A percentile compares a stretch with the other conserved stretches of the same genome.
Evolutionary conservation across 2,329 filamentous ascomycete species (phyloP).

Genomic region (Trichoderma oligosporum): DNA sequence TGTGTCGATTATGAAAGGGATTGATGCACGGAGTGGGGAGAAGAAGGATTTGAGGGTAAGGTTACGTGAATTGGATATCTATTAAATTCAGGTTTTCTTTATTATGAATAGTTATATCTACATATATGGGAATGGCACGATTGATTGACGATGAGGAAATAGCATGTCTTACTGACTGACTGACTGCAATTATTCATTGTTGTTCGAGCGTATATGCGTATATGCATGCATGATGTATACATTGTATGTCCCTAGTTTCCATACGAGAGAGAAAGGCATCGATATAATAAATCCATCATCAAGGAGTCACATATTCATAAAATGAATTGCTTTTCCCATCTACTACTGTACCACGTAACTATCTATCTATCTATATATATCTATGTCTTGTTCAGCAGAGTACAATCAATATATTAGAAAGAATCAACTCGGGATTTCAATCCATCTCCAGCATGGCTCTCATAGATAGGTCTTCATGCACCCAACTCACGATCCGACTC

Average conservation of each 20-base stretch:
- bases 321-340: not conserved
- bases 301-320: not conserved
- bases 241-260: not conserved
- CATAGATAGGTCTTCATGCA: slow-evolving; percentile 56
- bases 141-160: not conserved
- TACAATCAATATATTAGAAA: too few relatives aligned
- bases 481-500: slow-evolving; percentile 64
- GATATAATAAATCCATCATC: not conserved
- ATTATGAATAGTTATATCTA: not conserved
- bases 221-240: not conserved
- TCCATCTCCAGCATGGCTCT: slow-evolving; percentile 35
- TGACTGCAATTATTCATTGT: not conserved
- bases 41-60: slow-evolving; percentile 29
- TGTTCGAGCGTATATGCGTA: not conserved
- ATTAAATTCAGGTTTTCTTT: slow-evolving; percentile 23
- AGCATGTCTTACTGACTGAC: not conserved
- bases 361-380: not conserved
- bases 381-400: not conserved
- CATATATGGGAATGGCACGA: not conserved
- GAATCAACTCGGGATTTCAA: too few relatives aligned
- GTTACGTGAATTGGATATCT: slow-evolving; percentile 36
- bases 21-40: slow-evolving; percentile 26
- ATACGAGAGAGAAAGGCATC: not conserved
- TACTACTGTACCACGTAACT: not conserved
- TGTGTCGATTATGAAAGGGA: slow-evolving; percentile 29